Evolutionary conservation across 1,284 basidiomycete species (phyloP), one percentile per base, ranked within the genome.

Genomic region (Cutaneotrichosporon cavernicola): DNA sequence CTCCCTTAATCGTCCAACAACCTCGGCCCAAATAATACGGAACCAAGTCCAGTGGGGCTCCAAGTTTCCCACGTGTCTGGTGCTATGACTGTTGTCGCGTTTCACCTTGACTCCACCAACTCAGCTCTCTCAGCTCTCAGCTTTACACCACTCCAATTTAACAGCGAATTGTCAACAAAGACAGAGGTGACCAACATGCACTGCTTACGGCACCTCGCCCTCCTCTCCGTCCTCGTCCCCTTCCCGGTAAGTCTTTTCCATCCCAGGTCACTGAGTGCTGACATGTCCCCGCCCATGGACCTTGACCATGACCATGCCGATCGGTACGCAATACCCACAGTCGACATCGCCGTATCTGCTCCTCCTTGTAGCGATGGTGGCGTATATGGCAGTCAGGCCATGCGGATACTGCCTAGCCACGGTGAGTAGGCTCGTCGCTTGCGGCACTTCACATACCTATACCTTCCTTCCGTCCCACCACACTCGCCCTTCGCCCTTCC

Each of bases 191-290:
- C 56, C 31, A 49, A n/a, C 50, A 60, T 60, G 58, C 58, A 60
- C 58, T 52, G 50, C 16, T 22, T 60, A 36, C 36, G 58, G 58
- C 58, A 60, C 22, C 36, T 53, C 3, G 58, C 58, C 26, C 30
- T 60, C 18, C 58, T 60, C 22, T 53, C 31, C 34, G 5, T 90
- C 86, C 61, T 76, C 46, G 64, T 75, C 5, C 70, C 69, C 11
- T 65, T 75, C 60, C 66, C 72, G 1, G 72, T 73, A 63, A 65
- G 73, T 72, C 13, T 21, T 16, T 32, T 2, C 10, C 26, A 16
- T 4, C n/a, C n/a, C 2, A 16, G 8, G 26, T 11, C 8, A 38
- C n/a, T 6, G 13, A 8, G 18, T 34, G 26, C 43, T 57, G 21
- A 36, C 34, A 11, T 11, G 14, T 22, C 10, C 18, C 14, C 56